Base-by-base conservation (phyloP, 306 rosid genomes). In the Neltuma alba region DNA sequence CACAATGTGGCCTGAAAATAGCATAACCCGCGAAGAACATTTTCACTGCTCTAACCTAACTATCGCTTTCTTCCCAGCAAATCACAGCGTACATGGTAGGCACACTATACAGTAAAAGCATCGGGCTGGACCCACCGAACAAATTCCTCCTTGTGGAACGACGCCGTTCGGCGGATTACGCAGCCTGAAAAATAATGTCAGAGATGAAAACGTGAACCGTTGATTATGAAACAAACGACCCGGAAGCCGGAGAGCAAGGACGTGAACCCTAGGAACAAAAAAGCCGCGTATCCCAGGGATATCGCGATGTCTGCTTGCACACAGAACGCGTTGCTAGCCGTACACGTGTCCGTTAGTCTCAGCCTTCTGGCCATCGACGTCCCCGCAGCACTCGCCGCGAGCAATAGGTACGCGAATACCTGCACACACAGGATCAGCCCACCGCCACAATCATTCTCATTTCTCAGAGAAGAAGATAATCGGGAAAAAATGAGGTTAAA, bases 351-450 rank as follows among this genome's bases (percentile, higher is more conserved):
- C 80, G 10, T 68, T 33, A 64, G 85, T 76, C 41, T 88, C 58
- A 91, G 37, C 76, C 84, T 89, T 80, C 87, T 86, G 6, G 87
- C 89, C 83, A 83, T 83, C 72, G 94, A 86, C 78, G 97, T 91
- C 77, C 97, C 99, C 79, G 99, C 99, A 76, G 99, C 92, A 83
- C 90, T 86, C 73, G 99, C 97, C 83, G 97, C 82, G 42, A 95
- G 76, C 3, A 95, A 74, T 55, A 95, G 89, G 87, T 95, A 95
- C 54, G 99, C 91, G 83, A 95, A 90, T 78, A 91, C 94, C 99
- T 95, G 81, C 81, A 84, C 78, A 41, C 82, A 41, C 77, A 79
- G 28, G 30, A 88, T 86, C 85, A 62, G 48, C 6, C 25, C 10
- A 2, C 57, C 45, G 63, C 6, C 63, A 16, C 15, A 77, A 48